Percentiles rank a stretch among this genome's conserved stretches.
Evolutionary conservation across 1,284 basidiomycete genomes (phyloP).

Genomic region (Ceratobasidium papillatum): DNA sequence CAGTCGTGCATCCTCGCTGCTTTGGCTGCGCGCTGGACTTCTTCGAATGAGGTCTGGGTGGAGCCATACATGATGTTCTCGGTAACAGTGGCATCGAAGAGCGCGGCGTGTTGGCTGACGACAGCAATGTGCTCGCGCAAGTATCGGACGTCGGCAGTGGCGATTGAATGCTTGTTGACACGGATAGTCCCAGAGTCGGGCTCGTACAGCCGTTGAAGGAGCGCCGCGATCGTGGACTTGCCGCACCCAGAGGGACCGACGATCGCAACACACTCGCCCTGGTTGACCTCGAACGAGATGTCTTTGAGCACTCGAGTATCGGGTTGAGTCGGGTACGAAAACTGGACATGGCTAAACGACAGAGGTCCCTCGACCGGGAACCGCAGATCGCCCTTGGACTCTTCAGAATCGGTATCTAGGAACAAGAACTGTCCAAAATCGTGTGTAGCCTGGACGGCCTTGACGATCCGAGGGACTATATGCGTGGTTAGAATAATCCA

Average conservation of each 20-base stretch:
- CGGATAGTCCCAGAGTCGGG: slow-evolving; percentile 71
- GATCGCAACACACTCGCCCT: slow-evolving; percentile 85
- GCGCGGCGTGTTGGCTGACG: slow-evolving; percentile 83
- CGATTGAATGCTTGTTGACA: slow-evolving; percentile 64
- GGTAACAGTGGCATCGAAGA: slow-evolving; percentile 85
- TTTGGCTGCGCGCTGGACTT: slow-evolving; percentile 74
- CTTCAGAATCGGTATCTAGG: slow-evolving; percentile 66
- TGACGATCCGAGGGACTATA: slow-evolving; percentile 79
- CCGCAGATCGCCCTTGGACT: slow-evolving; percentile 71
- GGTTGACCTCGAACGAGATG: slow-evolving; percentile 68
- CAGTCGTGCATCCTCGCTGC: slow-evolving; percentile 89
- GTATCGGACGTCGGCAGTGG: slow-evolving; percentile 69
- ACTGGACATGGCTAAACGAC: slow-evolving; percentile 74
- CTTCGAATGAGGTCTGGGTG: slow-evolving; percentile 57
- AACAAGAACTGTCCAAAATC: slow-evolving; percentile 77
- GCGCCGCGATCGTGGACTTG: slow-evolving; percentile 84
- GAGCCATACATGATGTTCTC: slow-evolving; percentile 89
- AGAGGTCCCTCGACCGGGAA: slow-evolving; percentile 73
- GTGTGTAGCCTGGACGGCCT: slow-evolving; percentile 78
- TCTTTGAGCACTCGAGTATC: slow-evolving; percentile 74
- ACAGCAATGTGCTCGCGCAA: slow-evolving; percentile 86
- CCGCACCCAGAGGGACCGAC: slow-evolving; percentile 90
- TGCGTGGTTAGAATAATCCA: slow-evolving; percentile 39
- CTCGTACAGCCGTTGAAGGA: slow-evolving; percentile 88
- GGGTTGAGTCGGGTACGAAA: slow-evolving; percentile 84